Percentiles rank a stretch among this genome's conserved stretches.
Conservation (phyloP, 257 asterid species). For the Solanum clarkiae region DNA sequence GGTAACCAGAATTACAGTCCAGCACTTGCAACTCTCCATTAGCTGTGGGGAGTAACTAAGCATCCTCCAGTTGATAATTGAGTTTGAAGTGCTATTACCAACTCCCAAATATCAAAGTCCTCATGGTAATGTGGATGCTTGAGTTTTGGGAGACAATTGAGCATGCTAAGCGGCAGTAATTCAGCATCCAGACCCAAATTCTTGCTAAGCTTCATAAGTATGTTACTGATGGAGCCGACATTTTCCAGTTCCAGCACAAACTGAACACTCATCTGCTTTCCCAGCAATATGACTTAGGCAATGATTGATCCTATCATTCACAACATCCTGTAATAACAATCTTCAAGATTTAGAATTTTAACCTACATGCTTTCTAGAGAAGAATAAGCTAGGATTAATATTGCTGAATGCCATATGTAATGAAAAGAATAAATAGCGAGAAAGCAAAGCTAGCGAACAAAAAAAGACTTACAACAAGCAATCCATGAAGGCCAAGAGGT, state of each 20-base stretch:
- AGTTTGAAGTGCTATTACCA: background rate
- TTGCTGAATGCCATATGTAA: background rate
- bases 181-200: background rate
- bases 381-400: background rate
- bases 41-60: background rate
- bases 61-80: background rate
- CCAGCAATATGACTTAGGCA: conserved; percentile 88
- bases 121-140: no score
- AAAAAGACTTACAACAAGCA: conserved; percentile 46
- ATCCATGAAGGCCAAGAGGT: conserved; percentile 80
- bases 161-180: background rate
- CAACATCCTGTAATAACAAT: conserved; percentile 57
- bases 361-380: background rate
- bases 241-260: conserved; percentile 86
- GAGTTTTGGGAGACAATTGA: background rate
- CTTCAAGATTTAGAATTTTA: background rate
- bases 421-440: background rate
- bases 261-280: conserved; percentile 73
- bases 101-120: background rate
- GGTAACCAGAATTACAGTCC: background rate
- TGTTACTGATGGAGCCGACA: conserved; percentile 24
- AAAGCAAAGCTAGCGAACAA: background rate
- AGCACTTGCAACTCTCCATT: background rate
- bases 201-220: background rate
- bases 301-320: conserved; percentile 71